Conservation (phyloP, 345 rosid genomes). For the Kandelia obovata region DNA sequence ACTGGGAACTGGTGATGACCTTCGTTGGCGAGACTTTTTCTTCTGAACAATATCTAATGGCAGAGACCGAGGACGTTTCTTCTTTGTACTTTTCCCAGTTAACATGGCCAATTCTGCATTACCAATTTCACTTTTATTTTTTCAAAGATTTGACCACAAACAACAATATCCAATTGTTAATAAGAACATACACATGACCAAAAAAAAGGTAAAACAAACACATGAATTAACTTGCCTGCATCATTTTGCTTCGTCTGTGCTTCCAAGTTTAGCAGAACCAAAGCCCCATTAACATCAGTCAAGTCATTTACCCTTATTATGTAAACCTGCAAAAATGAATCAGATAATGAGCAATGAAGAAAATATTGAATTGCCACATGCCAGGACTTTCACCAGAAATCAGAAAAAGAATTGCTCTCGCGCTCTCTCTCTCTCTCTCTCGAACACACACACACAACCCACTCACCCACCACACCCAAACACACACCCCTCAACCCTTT, state of each 20-base stretch:
- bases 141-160: slow-evolving; percentile 11
- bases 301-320: slow-evolving; percentile 56
- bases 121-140: slow-evolving; percentile 5
- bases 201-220: slow-evolving; percentile 7
- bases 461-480: no score
- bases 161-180: slow-evolving; percentile 12
- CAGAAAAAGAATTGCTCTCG: neutral
- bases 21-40: slow-evolving; percentile 30
- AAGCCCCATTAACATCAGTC: slow-evolving; percentile 62
- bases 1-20: slow-evolving; percentile 18
- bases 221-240: slow-evolving; percentile 43
- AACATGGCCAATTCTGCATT: slow-evolving; percentile 20
- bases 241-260: slow-evolving; percentile 43
- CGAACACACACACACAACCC: no score
- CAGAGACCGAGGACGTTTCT: slow-evolving; percentile 49
- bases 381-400: neutral
- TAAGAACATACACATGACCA: slow-evolving; percentile 4
- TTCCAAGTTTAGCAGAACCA: slow-evolving; percentile 67
- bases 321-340: slow-evolving; percentile 43
- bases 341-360: neutral
- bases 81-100: slow-evolving; percentile 27
- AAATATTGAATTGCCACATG: slow-evolving; percentile 3
- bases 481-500: no score
- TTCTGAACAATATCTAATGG: slow-evolving; percentile 41
- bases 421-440: no score